phyloP scores from a whole-genome alignment of 2,329 filamentous ascomycete genomes.

The Lasiodiplodia theobromae region DNA sequence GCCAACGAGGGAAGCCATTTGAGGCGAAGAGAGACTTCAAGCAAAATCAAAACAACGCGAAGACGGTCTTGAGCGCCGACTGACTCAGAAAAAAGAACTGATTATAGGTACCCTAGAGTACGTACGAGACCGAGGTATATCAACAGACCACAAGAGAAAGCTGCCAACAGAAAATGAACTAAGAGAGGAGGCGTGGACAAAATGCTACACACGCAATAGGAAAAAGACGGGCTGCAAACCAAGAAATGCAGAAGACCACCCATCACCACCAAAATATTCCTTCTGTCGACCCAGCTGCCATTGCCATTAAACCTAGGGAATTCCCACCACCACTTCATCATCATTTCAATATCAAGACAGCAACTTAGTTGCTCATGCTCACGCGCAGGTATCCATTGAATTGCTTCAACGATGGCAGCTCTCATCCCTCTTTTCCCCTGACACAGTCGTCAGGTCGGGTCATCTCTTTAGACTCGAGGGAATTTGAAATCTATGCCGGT shows the following conservation, averaged over 20 bases:
- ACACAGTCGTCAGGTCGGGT: slow-evolving; percentile 1
- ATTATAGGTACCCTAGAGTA: slow-evolving; percentile 22
- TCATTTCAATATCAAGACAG: slow-evolving; percentile 2
- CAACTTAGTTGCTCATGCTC: slow-evolving; percentile 3
- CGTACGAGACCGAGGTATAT: slow-evolving; percentile 25
- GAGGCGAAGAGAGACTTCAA: background rate
- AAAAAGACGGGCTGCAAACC: slow-evolving; percentile 24
- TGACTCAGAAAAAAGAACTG: background rate
- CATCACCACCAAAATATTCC: slow-evolving; percentile 11
- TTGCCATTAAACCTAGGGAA: slow-evolving; percentile 18
- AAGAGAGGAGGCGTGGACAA: slow-evolving; percentile 6
- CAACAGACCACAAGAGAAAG: slow-evolving; percentile 10
- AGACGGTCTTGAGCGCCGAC: background rate
- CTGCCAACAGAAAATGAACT: background rate
- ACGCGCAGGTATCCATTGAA: slow-evolving; percentile 2
- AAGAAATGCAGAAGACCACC: slow-evolving; percentile 26
- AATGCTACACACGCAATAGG: slow-evolving; percentile 13
- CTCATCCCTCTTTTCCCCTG: background rate
- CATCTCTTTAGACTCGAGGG: background rate
- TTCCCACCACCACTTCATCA: background rate
- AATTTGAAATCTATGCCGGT: background rate
- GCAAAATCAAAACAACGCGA: background rate
- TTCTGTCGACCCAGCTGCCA: background rate
- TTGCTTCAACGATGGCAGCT: slow-evolving; percentile 23
- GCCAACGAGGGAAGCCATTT: background rate